Evolutionary conservation across 1,284 basidiomycete species (phyloP).

Genomic region (Cryptococcus sp.): DNA sequence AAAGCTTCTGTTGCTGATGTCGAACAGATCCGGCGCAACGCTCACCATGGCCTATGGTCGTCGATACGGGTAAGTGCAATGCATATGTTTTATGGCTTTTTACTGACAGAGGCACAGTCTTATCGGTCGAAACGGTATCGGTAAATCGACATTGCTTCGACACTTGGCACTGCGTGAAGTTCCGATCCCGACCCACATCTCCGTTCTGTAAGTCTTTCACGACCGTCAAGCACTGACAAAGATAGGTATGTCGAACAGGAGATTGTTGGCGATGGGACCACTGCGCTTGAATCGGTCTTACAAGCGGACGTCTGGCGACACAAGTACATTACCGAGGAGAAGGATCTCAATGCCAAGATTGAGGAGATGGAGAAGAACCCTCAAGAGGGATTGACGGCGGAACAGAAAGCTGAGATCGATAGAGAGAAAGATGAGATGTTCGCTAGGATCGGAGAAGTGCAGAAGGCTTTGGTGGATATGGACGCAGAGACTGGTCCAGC

Average conservation of each 20-base stretch:
- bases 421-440: slow-evolving; percentile 79
- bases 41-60: slow-evolving; percentile 87
- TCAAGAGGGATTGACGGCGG: slow-evolving; percentile 47
- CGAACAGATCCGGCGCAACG: slow-evolving; percentile 59
- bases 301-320: slow-evolving; percentile 97
- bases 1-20: background rate
- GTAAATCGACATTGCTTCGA: slow-evolving; percentile 95
- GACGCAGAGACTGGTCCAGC: slow-evolving; percentile 96
- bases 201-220: slow-evolving; percentile 66
- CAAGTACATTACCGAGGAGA: slow-evolving; percentile 80
- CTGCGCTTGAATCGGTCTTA: slow-evolving; percentile 88
- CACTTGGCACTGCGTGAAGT: slow-evolving; percentile 96
- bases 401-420: slow-evolving; percentile 75
- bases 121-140: slow-evolving; percentile 75
- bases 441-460: slow-evolving; percentile 84
- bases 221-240: background rate
- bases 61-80: slow-evolving; percentile 65
- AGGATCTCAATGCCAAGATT: slow-evolving; percentile 69
- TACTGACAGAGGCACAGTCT: slow-evolving; percentile 51
- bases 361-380: slow-evolving; percentile 62
- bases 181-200: slow-evolving; percentile 88
- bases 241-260: slow-evolving; percentile 88
- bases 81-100: background rate
- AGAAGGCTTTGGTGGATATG: slow-evolving; percentile 89
- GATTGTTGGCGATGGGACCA: slow-evolving; percentile 90